phyloP scores from a whole-genome alignment of 805 yeast genomes.

The Starmera pachycereana region DNA sequence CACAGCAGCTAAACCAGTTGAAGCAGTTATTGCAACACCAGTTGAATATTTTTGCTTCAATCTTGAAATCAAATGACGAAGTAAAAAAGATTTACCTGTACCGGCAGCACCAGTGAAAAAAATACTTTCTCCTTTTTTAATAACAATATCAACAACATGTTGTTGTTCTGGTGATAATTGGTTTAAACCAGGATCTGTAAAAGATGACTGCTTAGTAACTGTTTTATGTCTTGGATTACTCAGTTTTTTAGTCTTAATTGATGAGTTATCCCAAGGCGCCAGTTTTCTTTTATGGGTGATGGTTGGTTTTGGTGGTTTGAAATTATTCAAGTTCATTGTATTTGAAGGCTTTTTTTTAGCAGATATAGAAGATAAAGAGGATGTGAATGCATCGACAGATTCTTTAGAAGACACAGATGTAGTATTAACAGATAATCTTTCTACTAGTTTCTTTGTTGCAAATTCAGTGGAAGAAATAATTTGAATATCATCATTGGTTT shows the following conservation, averaged over 20 bases:
- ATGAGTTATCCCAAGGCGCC: slow-evolving; percentile 1
- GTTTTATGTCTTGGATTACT: slow-evolving; percentile 7
- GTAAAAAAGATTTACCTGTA: slow-evolving; percentile 72
- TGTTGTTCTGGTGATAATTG: slow-evolving; percentile 36
- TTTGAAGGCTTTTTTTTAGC: neutral
- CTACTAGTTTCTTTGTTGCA: neutral
- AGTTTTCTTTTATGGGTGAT: neutral
- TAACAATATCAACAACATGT: slow-evolving; percentile 39
- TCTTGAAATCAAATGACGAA: slow-evolving; percentile 50
- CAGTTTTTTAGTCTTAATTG: neutral
- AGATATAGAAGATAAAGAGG: neutral
- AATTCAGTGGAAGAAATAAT: neutral
- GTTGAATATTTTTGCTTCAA: slow-evolving; percentile 34
- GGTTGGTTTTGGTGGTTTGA: neutral
- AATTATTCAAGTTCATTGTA: too few relatives aligned
- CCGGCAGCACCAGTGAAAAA: slow-evolving; percentile 85
- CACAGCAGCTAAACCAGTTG: slow-evolving; percentile 93
- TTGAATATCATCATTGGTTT: neutral
- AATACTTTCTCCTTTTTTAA: slow-evolving; percentile 40
- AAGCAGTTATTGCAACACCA: slow-evolving; percentile 80
- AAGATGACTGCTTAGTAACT: slow-evolving; percentile 8
- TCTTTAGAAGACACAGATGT: neutral
- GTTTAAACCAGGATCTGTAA: neutral
- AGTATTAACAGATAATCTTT: neutral
- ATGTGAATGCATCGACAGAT: neutral